Conservation (phyloP, 2,329 filamentous ascomycete genomes). For the Aspergillus jensenii region DNA sequence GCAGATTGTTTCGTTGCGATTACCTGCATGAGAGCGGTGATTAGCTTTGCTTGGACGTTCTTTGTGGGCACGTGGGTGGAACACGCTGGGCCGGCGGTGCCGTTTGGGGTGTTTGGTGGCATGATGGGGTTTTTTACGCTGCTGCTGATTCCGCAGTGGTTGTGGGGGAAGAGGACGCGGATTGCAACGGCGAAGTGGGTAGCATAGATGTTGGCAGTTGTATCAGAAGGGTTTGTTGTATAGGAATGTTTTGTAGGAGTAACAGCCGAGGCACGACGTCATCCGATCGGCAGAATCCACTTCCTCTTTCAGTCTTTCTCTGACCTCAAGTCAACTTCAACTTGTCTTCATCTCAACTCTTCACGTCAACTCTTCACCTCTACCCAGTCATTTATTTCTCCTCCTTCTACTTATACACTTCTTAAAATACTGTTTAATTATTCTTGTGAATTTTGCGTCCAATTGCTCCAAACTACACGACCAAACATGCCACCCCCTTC, state of each 20-base stretch:
- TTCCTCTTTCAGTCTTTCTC: no score
- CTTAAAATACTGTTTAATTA: background rate
- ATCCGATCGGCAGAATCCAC: no score
- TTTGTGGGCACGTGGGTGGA: slow-evolving; percentile 53
- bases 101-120: slow-evolving; percentile 56
- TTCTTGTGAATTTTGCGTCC: background rate
- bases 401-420: background rate
- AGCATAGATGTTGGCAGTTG: background rate
- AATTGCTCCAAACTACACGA: background rate
- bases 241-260: background rate
- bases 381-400: background rate
- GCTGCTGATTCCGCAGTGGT: slow-evolving; percentile 18
- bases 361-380: background rate
- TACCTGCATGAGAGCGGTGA: slow-evolving; percentile 49
- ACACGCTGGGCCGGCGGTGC: slow-evolving; percentile 44
- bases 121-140: slow-evolving; percentile 52
- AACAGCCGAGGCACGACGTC: background rate
- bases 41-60: slow-evolving; percentile 57
- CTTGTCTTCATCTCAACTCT: background rate
- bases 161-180: slow-evolving; percentile 10
- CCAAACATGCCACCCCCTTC: slow-evolving; percentile 10
- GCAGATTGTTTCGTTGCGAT: slow-evolving; percentile 57
- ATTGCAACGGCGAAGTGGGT: slow-evolving; percentile 13
- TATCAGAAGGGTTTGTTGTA: no score
- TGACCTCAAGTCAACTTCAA: background rate